A percentile compares a stretch with the other conserved stretches of the same genome.
phyloP scores from a whole-genome alignment of 2,329 filamentous ascomycete species.

The Penicillium corylophilum region DNA sequence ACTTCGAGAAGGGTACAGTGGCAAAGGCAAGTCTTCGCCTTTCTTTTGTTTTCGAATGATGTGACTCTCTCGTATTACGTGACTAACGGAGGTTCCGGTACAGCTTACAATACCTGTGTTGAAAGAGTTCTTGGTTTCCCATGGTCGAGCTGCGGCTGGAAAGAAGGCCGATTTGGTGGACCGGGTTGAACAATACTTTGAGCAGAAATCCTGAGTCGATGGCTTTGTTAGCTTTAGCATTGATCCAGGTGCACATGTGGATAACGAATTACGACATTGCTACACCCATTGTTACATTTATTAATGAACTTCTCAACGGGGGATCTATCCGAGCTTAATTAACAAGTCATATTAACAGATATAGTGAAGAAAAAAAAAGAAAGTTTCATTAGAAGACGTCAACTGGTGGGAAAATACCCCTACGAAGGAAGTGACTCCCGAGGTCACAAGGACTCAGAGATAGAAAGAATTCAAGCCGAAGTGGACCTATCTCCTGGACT shows the following conservation, averaged over 20 bases:
- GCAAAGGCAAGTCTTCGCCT: conserved; percentile 35
- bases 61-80: background rate
- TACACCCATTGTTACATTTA: background rate
- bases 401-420: too few relatives aligned
- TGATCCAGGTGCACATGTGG: background rate
- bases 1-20: conserved; percentile 45
- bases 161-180: conserved; percentile 55
- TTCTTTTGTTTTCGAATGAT: background rate
- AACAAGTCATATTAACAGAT: too few relatives aligned
- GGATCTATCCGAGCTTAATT: too few relatives aligned
- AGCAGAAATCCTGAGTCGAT: conserved; percentile 36
- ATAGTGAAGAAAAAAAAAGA: too few relatives aligned
- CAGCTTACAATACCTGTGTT: conserved; percentile 48
- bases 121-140: conserved; percentile 47
- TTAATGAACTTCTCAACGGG: background rate
- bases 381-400: too few relatives aligned
- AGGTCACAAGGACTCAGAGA: too few relatives aligned
- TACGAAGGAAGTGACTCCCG: too few relatives aligned
- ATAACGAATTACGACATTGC: conserved; percentile 4
- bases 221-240: background rate
- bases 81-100: background rate
- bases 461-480: too few relatives aligned
- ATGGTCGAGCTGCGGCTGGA: conserved; percentile 44
- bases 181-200: conserved; percentile 49
- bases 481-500: too few relatives aligned